A percentile compares a stretch with the other conserved stretches of the same genome.
Evolutionary conservation across 202 grass and related monocot species (phyloP).

Genomic region (Zoysia matrella): DNA sequence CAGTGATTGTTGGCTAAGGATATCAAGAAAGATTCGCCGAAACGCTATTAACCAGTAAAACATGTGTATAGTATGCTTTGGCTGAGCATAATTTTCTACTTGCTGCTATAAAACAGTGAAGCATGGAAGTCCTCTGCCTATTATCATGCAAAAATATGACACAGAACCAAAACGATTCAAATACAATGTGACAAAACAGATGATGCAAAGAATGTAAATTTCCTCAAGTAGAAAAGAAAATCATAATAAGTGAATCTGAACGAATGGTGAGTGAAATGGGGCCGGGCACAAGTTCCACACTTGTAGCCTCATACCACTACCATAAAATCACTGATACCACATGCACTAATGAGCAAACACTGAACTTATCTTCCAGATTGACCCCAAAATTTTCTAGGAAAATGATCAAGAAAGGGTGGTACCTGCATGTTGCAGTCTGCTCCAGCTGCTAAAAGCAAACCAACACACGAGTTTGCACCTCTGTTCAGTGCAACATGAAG

Average conservation of each 20-base stretch:
- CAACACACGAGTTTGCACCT: constrained; percentile 95
- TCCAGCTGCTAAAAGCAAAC: constrained; percentile 93
- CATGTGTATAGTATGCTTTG: neutral
- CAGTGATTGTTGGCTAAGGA: neutral
- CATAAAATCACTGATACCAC: constrained; percentile 8
- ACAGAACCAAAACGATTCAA: neutral
- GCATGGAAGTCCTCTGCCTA: neutral
- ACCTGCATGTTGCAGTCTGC: constrained; percentile 98
- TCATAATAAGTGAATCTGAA: constrained; percentile 11
- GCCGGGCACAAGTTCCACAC: neutral
- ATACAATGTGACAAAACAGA: neutral
- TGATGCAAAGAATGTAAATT: constrained; percentile 26
- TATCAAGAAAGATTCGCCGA: neutral
- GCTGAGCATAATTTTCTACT: constrained; percentile 2
- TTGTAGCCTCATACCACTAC: neutral
- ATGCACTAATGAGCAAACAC: constrained; percentile 18
- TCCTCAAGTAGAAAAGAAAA: constrained; percentile 8
- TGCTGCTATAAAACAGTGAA: constrained; percentile 1
- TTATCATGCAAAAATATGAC: constrained; percentile 5
- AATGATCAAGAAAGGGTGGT: constrained; percentile 21
- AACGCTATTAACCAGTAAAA: neutral
- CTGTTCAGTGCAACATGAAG: constrained; percentile 17
- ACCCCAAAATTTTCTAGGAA: neutral
- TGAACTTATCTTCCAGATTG: constrained; percentile 26
- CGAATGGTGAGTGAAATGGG: neutral